A percentile compares a stretch with the other conserved stretches of the same genome.
phyloP scores from a whole-genome alignment of 805 yeast genomes.

The Lipomyces oligophaga region DNA sequence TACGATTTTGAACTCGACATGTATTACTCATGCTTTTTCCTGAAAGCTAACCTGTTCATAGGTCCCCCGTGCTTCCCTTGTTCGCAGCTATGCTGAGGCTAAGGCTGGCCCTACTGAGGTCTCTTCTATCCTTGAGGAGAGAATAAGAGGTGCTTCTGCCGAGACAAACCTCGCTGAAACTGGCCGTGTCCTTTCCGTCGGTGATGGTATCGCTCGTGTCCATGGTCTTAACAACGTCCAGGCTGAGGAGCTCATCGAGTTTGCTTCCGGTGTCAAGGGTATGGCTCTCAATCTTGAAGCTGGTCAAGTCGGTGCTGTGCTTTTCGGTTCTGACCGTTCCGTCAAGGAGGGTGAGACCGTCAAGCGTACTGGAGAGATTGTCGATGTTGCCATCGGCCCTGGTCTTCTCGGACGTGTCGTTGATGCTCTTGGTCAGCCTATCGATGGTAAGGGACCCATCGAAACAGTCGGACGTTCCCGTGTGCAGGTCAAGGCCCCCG shows the following conservation, averaged over 20 bases:
- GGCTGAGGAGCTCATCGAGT: conserved; percentile 99
- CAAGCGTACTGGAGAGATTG: conserved; percentile 99
- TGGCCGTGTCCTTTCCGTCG: conserved; percentile 98
- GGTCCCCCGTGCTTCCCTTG: conserved; percentile 41
- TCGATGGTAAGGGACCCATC: conserved; percentile 99
- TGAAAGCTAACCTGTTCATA: too few species aligned
- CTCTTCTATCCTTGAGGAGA: conserved; percentile 96
- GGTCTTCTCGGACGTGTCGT: conserved; percentile 98
- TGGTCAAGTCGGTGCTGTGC: conserved; percentile 99
- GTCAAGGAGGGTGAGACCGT: conserved; percentile 99
- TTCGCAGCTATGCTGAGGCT: conserved; percentile 82
- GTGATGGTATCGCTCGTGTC: conserved; percentile 99
- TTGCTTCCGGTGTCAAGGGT: conserved; percentile 99
- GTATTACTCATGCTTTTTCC: too few species aligned
- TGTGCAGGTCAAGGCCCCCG: conserved; percentile 99
- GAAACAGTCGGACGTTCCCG: conserved; percentile 77
- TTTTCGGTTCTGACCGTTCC: conserved; percentile 97
- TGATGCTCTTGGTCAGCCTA: conserved; percentile 98
- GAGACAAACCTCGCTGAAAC: conserved; percentile 98
- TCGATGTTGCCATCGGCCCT: conserved; percentile 98
- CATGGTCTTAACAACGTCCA: conserved; percentile 99
- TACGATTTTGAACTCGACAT: too few species aligned
- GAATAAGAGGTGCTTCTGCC: conserved; percentile 98
- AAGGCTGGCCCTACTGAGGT: conserved; percentile 99
- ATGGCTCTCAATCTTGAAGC: conserved; percentile 99